Evolutionary conservation across 2,329 filamentous ascomycete genomes (phyloP), one percentile per base, ranked within the genome.

Genomic region (Hypocrella siamensis): DNA sequence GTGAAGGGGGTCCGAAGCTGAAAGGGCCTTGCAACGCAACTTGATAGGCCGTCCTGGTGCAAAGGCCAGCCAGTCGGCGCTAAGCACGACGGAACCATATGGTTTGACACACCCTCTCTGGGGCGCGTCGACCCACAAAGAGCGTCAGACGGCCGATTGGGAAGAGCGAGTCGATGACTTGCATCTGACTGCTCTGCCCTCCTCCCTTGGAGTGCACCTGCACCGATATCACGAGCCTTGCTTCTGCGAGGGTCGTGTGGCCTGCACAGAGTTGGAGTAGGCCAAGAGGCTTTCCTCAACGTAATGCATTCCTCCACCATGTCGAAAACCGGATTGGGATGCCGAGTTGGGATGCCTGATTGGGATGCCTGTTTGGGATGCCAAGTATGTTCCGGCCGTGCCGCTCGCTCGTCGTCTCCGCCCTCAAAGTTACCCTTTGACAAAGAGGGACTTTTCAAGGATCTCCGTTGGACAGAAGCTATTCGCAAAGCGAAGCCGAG

Each of bases 131-230:
- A 43, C 44, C 48, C 47, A 51, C 49, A 46, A 46, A 42, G 45
- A 41, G 45, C 51, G 53, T 55, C 49, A 51, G 49, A 53, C 46
- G 52, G 45, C 40, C 43, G 41, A 39, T 41, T 44, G 44, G 35
- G 43, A 32, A 45, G 46, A 52, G 52, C 54, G 54, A 62, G 55
- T 60, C 51, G 54, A 61, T 61, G 53, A 52, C 45, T 46, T 52
- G 50, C 51, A 51, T 51, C 34, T 30, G 41, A 28, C 28, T 26
- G n/a, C 28, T 27, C 28, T 26, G 5, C 17, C 25, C 25, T n/a
- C n/a, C n/a, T n/a, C n/a, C n/a, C 21, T 22, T 22, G 21, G 12
- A 22, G 21, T 22, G n/a, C n/a, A n/a, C n/a, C n/a, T 27, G 24
- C 25, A 21, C 26, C 15, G 16, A 29, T 25, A 16, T 33, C 26